Evolutionary conservation across 345 rosid species (phyloP).

Genomic region (Sonneratia caseolaris): DNA sequence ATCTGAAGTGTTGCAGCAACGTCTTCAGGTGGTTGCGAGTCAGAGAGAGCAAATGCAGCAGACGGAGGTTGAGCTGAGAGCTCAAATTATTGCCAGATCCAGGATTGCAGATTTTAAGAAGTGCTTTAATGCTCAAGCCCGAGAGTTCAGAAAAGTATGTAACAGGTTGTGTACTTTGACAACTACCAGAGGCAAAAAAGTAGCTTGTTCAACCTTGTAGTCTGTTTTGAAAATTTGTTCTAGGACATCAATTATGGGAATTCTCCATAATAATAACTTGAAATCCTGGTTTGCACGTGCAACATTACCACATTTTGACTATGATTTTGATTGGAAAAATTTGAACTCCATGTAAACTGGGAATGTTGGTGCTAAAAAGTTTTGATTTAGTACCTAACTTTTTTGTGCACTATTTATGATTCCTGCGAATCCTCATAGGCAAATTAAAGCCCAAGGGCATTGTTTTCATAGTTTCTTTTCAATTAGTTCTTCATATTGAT

Average conservation of each 20-base stretch:
- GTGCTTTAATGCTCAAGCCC: constrained; percentile 45
- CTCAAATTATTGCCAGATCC: constrained; percentile 57
- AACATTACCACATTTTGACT: neutral
- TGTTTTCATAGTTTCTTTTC: neutral
- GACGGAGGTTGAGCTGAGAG: constrained; percentile 70
- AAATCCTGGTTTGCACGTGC: neutral
- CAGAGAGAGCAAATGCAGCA: constrained; percentile 70
- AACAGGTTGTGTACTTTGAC: constrained; percentile 44
- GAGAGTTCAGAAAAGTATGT: constrained; percentile 53
- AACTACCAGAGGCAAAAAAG: neutral
- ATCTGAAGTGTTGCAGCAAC: constrained; percentile 56
- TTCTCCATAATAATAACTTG: neutral
- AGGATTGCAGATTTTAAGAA: constrained; percentile 56
- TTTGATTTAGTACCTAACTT: neutral
- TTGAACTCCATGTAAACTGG: constrained; percentile 5
- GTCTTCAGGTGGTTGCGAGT: constrained; percentile 40
- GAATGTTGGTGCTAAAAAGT: neutral
- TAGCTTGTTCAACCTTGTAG: neutral
- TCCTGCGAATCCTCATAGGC: neutral
- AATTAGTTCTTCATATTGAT: no score
- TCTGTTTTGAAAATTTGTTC: neutral
- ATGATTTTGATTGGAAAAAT: neutral
- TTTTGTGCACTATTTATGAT: neutral
- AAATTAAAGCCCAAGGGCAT: neutral
- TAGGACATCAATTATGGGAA: neutral